Conservation (phyloP, 768 basidiomycete genomes). For the Termitomyces sp. region DNA sequence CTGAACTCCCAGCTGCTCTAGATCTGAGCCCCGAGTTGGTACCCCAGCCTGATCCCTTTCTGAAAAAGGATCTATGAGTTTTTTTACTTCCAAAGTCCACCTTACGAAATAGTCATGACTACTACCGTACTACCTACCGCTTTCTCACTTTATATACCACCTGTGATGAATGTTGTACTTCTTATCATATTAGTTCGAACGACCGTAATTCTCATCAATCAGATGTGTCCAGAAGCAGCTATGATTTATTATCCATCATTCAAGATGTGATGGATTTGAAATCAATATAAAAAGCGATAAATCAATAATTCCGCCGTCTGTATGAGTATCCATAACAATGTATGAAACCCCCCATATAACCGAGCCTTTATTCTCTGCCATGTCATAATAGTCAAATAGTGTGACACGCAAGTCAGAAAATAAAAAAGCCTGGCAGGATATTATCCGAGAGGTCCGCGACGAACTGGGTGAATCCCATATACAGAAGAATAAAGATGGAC, state of each 20-base stretch:
- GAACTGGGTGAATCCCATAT: too few relatives aligned
- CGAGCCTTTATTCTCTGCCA: too few relatives aligned
- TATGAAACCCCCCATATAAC: too few relatives aligned
- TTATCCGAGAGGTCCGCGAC: too few relatives aligned
- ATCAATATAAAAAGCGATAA: neutral
- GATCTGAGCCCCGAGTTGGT: slow-evolving; percentile 9
- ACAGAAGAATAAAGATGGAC: too few relatives aligned
- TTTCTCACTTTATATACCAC: neutral
- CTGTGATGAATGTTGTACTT: slow-evolving; percentile 11
- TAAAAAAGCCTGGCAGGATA: too few relatives aligned
- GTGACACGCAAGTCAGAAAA: too few relatives aligned
- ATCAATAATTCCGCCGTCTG: neutral
- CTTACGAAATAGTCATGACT: slow-evolving; percentile 2
- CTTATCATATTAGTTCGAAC: neutral
- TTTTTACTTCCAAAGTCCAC: neutral
- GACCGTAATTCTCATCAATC: too few relatives aligned
- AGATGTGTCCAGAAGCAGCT: too few relatives aligned
- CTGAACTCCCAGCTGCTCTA: slow-evolving; percentile 3
- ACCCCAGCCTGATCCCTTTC: slow-evolving; percentile 2
- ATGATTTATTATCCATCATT: neutral
- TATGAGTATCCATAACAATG: neutral
- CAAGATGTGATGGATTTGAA: neutral
- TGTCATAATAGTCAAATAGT: too few relatives aligned
- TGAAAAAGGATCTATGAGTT: slow-evolving; percentile 10
- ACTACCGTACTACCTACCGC: neutral